Base-by-base conservation (phyloP, 2,329 filamentous ascomycete species). In the Phialophora tarda region DNA sequence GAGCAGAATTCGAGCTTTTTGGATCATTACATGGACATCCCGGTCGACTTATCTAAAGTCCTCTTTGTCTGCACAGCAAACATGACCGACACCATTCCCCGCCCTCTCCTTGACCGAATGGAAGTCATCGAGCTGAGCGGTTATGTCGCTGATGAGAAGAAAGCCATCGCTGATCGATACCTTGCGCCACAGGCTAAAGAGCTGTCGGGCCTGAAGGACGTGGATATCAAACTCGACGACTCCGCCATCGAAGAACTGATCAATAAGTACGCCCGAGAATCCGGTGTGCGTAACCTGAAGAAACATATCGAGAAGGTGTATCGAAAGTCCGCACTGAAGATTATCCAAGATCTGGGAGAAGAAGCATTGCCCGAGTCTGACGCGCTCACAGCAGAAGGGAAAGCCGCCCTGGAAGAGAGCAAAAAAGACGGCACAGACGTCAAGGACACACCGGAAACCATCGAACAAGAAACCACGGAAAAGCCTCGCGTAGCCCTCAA, bases 291-390 rank as follows among this genome's bases (percentile, higher is more conserved):
- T 71, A 99, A 99, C 76, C 82, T 99, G 68, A 99, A 99, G 86
- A 98, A 99, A 83, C 94, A 98, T 78, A 99, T 99, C 69, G 95
- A 99, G 78, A 99, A 99, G 82, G 92, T 99, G 2, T 99, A 97
- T 80, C 89, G 95, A 65, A 99, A 99, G 80, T 93, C 94, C 14
- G 96, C 95, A 0, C 84, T 99, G 69, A 98, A 97, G 81, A 99
- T 99, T 72, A 94, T 99, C 12, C 91, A 94, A 77, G 93, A 98
- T 69, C 85, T 98, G 14, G 94, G 94, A 58, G 93, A 97, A 75
- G 89, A 92, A 5, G 91, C 85, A 0, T 80, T 97, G 1, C 86
- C 91, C 2, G 93, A 97, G 76, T 88, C 91, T 24, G 88, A 92
- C 69, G 93, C 91, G 4, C 80, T 96, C 64, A 97, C 93, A 0